Evolutionary conservation across 148 eudicot genomes (phyloP), one percentile per base, ranked within the genome.

Genomic region (Beta vulgaris): DNA sequence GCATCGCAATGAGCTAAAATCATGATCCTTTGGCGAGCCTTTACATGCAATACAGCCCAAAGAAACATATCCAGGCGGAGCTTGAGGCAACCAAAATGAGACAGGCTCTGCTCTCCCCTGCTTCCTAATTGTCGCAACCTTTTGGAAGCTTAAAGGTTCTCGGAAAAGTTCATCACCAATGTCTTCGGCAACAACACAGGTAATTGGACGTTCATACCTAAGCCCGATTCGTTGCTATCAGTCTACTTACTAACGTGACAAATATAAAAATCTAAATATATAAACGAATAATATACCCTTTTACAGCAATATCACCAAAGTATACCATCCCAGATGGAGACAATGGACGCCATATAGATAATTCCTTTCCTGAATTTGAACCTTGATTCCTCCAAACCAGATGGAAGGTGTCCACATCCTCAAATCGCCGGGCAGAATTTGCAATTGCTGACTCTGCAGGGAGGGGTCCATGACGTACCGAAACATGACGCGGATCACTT

Each of bases 361-460:
- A 61, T 82, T 85, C 86, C 82, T 95, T 95, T 82, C 91, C 86
- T 31, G 94, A 87, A 73, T 75, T 83, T 68, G 91, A 91, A 74
- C 89, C 90, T 81, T 95, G 98, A 83, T 91, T 95, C 93, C 98
- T 91, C 99, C 99, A 95, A 29, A 95, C 88, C 79, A 88, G 76
- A 77, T 53, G 85, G 76, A 95, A 92, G 80, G 89, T 89, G 67
- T 90, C 94, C 76, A 88, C 94, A 73, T 90, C 84, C 74, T 88
- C 89, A 63, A 84, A 85, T 74, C 82, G 89, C 76, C 85, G 80
- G 8, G 83, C 88, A 32, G 90, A 87, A 74, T 84, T 82, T 76
- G 83, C 73, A 71, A 76, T 55, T 53, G 89, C 87, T 54, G 88
- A 75, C 72, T 82, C 80, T 13, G 76, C 58, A 44, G 71, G 73